Evolutionary conservation across 495 filamentous ascomycete genomes (phyloP).

Genomic region (Aspergillus saccharolyticus): DNA sequence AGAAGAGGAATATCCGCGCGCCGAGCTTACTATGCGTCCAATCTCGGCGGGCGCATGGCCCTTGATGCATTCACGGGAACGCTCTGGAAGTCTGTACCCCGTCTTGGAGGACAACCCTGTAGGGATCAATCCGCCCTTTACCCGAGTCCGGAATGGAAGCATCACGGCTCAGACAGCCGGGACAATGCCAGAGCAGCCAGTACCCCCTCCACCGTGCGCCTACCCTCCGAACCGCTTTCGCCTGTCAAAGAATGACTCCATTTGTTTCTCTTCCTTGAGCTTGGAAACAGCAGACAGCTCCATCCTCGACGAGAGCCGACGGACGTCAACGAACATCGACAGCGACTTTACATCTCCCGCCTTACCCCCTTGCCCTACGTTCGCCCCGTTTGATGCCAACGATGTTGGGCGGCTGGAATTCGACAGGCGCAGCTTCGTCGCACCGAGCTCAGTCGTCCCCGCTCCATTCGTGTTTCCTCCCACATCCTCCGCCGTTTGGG

Average conservation of each 20-base stretch:
- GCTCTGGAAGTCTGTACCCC: slow-evolving; percentile 23
- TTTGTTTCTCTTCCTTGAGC: slow-evolving; percentile 41
- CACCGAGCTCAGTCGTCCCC: slow-evolving; percentile 21
- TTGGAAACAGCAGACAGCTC: slow-evolving; percentile 47
- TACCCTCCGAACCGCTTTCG: slow-evolving; percentile 33
- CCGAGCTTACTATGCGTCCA: slow-evolving; percentile 30
- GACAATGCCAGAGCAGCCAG: slow-evolving; percentile 32
- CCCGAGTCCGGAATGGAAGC: slow-evolving; percentile 32
- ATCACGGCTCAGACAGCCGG: slow-evolving; percentile 41
- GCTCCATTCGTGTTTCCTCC: slow-evolving; percentile 30
- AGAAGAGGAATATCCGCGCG: slow-evolving; percentile 21
- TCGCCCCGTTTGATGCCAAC: slow-evolving; percentile 39
- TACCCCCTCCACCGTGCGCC: slow-evolving; percentile 43
- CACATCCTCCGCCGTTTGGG: slow-evolving; percentile 22
- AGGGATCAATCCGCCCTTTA: slow-evolving; percentile 21
- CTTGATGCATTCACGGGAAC: slow-evolving; percentile 20
- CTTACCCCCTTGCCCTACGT: slow-evolving; percentile 36
- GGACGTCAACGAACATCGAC: slow-evolving; percentile 25
- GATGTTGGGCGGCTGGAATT: slow-evolving; percentile 38
- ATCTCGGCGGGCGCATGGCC: slow-evolving; percentile 34
- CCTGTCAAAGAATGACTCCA: slow-evolving; percentile 39
- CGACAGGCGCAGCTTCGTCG: slow-evolving; percentile 27
- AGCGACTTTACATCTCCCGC: slow-evolving; percentile 30
- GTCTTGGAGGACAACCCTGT: slow-evolving; percentile 23
- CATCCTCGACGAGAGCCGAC: slow-evolving; percentile 39